Evolutionary conservation across 805 yeast genomes (phyloP), one percentile per base, ranked within the genome.

Genomic region (Sporopachydermia lactativora): DNA sequence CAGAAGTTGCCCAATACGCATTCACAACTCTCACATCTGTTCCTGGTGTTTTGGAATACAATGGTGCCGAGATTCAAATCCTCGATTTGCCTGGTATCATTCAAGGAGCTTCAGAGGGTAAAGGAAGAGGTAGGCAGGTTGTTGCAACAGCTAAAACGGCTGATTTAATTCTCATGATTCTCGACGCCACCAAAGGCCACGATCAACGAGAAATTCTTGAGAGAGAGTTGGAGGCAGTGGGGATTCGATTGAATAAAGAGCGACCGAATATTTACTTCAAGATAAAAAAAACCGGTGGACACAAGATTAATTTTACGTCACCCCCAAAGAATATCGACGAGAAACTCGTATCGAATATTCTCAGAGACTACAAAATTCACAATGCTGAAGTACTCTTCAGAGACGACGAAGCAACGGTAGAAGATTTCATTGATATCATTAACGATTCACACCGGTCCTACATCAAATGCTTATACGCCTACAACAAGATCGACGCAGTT

Each of bases 81-180:
- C 89, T 89, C n/a, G 98, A 89, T 70, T 64, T 89, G 40, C 98
- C 98, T 1, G 98, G 98, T 59, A 89, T 89, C 50, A 89, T 89
- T 43, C 84, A 83, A 57, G 97, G 97, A 36, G 97, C 97, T 3
- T 71, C 94, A 28, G 95, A 84, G 55, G 97, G 97, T 52, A 88
- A 88, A 60, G 98, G 98, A 51, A 75, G 98, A 59, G 97, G 97
- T 43, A 72, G 95, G 52, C 97, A 92, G 59, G 97, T 92, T 35
- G 88, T 89, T 48, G 81, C 97, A 2, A 92, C 96, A 0, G 95
- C 96, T 0, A 80, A 92, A 58, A 89, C 97, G 0, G 86, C 96
- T 0, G 97, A 92, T 55, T 64, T 89, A 54, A 79, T 89, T 45
- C 63, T 89, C 53, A 92, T 89, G 95, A 86, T 89, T 42, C 62